Conservation (phyloP, 768 basidiomycete species). For the Phlebiopsis flavidoalba region DNA sequence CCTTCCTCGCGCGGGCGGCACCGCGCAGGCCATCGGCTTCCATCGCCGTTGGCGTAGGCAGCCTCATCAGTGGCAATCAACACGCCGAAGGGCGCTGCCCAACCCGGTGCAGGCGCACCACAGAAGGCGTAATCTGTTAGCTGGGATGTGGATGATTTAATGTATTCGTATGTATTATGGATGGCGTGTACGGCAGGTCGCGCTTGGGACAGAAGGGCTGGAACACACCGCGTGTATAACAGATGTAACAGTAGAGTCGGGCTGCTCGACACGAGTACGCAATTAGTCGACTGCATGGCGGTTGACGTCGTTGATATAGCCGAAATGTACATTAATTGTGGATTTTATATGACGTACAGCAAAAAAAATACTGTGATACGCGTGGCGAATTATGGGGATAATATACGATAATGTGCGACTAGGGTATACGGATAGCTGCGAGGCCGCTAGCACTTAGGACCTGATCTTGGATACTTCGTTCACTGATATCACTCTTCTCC, state of each 20-base stretch:
- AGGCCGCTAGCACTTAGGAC: background rate
- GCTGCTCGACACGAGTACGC: too few relatives aligned
- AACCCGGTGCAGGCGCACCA: background rate
- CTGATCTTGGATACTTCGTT: background rate
- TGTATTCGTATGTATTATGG: conserved; percentile 2
- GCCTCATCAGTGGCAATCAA: conserved; percentile 40
- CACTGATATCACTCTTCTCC: background rate
- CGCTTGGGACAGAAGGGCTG: background rate
- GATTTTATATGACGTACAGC: background rate
- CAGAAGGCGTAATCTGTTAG: background rate
- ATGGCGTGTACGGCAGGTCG: background rate
- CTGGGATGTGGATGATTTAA: background rate
- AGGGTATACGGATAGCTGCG: background rate
- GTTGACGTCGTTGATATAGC: too few relatives aligned
- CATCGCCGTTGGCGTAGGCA: conserved; percentile 71
- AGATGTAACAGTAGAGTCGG: background rate
- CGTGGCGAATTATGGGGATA: background rate
- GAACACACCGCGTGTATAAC: background rate
- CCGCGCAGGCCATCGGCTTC: conserved; percentile 77
- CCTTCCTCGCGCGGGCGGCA: conserved; percentile 65
- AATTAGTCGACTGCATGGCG: too few relatives aligned
- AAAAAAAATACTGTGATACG: background rate
- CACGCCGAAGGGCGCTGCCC: background rate
- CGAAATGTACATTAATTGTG: too few relatives aligned
- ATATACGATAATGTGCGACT: background rate